Base-by-base conservation (phyloP, 495 filamentous ascomycete genomes). In the Penicillium crystallinum region DNA sequence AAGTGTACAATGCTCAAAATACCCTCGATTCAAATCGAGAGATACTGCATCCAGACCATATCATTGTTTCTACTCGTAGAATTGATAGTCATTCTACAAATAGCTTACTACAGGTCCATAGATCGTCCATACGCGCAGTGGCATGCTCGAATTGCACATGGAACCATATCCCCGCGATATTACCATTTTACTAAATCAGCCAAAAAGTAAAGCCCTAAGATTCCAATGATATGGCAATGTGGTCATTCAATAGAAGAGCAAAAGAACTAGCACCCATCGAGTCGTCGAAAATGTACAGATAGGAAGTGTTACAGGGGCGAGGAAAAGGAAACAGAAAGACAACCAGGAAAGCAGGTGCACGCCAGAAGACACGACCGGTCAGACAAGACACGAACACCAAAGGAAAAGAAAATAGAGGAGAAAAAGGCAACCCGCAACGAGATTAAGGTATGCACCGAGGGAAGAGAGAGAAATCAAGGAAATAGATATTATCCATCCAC, bases 1-100 rank as follows among this genome's bases (percentile, higher is more conserved):
- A 35, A 59, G 53, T 74, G 70, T 74, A 73, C 69, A 71, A 71
- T 70, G 65, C 63, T 73, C 62, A 68, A 63, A 61, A 71, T 73
- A 72, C 70, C 68, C 70, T 69, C 61, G 58, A 56, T 33, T 43
- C 38, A 59, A 55, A 54, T 61, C 56, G 63, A 67, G 64, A 64
- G 53, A 64, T 62, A 53, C 55, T 63, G 55, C 57, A 61, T 59
- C 55, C 65, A 57, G 54, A 62, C 59, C 51, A 54, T 56, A 56
- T 51, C 54, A 45, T 45, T 49, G 58, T 45, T 14, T 9, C 23
- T 27, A 7, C 23, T n/a, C n/a, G n/a, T 27, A 27, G 23, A 27
- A 27, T 27, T 27, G 3, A 3, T 27, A 27, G 7, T 3, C 23
- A 27, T 7, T 27, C 3, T 3, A 27, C 7, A 27, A 7, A 27